A percentile compares a stretch with the other conserved stretches of the same genome.
These are phyloP conservation scores for Cryptococcus sp. DNA, from an alignment of 1,284 basidiomycete species.

Conservation along the genomic window DNA sequence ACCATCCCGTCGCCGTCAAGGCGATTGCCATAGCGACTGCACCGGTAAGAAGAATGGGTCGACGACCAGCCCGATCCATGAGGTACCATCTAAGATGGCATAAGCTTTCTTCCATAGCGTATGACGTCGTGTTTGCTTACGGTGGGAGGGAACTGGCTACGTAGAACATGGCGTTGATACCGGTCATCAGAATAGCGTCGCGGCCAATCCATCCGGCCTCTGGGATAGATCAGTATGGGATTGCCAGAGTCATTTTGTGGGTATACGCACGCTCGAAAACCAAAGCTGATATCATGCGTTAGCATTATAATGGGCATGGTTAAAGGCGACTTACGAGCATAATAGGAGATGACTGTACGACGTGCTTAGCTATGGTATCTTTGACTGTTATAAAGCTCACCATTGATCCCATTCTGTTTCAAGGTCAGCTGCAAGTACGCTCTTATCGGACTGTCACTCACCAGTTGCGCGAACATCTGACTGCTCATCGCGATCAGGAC, in stretches of 20 bases:
- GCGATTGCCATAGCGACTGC: slow-evolving; percentile 62
- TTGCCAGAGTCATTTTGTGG: not conserved
- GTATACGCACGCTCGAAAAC: slow-evolving; percentile 71
- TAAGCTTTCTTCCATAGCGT: not conserved
- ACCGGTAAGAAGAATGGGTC: slow-evolving; percentile 86
- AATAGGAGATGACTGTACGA: slow-evolving; percentile 90
- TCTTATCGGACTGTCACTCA: slow-evolving; percentile 52
- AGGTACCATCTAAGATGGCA: slow-evolving; percentile 73
- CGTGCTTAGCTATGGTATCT: slow-evolving; percentile 69
- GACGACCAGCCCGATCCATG: slow-evolving; percentile 87
- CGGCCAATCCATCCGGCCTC: slow-evolving; percentile 98
- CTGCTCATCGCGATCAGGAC: slow-evolving; percentile 97
- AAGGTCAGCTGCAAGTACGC: slow-evolving; percentile 11
- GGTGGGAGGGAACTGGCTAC: slow-evolving; percentile 78
- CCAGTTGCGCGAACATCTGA: slow-evolving; percentile 92
- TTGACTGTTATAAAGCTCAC: slow-evolving; percentile 53
- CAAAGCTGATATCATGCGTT: slow-evolving; percentile 23
- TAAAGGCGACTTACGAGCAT: slow-evolving; percentile 66
- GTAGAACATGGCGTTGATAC: slow-evolving; percentile 89
- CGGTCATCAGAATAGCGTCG: slow-evolving; percentile 95
- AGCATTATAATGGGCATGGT: slow-evolving; percentile 11
- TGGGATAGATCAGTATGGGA: slow-evolving; percentile 52
- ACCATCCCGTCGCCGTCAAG: slow-evolving; percentile 51
- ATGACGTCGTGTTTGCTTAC: slow-evolving; percentile 55
- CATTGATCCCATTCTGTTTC: slow-evolving; percentile 81